A percentile compares a stretch with the other conserved stretches of the same genome.
Conservation (phyloP, 805 yeast genomes). For the Jamesozyma rosinii region DNA sequence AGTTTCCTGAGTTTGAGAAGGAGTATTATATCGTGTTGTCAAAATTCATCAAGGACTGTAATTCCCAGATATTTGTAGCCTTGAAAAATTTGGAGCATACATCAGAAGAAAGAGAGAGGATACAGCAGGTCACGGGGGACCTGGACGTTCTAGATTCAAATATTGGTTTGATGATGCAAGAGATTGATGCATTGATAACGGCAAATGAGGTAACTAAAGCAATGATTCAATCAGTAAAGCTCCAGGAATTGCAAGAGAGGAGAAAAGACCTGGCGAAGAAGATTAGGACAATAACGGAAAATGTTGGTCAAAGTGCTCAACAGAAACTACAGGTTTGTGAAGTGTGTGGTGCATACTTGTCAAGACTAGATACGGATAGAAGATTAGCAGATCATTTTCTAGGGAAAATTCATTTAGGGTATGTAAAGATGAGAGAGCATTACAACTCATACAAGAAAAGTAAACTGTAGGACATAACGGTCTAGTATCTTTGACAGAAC, state of each 20-base stretch:
- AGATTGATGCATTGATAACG: slow-evolving; percentile 44
- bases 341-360: slow-evolving; percentile 80
- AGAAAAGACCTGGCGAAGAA: slow-evolving; percentile 46
- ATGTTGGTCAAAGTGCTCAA: slow-evolving; percentile 74
- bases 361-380: slow-evolving; percentile 77
- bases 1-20: slow-evolving; percentile 38
- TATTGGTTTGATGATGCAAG: slow-evolving; percentile 60
- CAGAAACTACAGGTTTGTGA: slow-evolving; percentile 87
- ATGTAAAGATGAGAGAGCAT: slow-evolving; percentile 61
- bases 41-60: slow-evolving; percentile 55
- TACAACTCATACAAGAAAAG: slow-evolving; percentile 26
- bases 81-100: slow-evolving; percentile 54
- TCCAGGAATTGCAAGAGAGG: slow-evolving; percentile 38
- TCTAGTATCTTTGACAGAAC: too few relatives aligned
- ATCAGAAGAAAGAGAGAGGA: slow-evolving; percentile 58
- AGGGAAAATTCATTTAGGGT: slow-evolving; percentile 81
- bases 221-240: slow-evolving; percentile 38
- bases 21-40: slow-evolving; percentile 42
- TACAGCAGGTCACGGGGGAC: slow-evolving; percentile 45
- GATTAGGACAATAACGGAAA: slow-evolving; percentile 55
- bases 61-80: slow-evolving; percentile 54
- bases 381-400: slow-evolving; percentile 82
- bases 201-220: slow-evolving; percentile 45
- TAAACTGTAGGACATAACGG: background rate
- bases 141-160: slow-evolving; percentile 53